phyloP scores from a whole-genome alignment of 768 basidiomycete species.

The Rickenella mellea region DNA sequence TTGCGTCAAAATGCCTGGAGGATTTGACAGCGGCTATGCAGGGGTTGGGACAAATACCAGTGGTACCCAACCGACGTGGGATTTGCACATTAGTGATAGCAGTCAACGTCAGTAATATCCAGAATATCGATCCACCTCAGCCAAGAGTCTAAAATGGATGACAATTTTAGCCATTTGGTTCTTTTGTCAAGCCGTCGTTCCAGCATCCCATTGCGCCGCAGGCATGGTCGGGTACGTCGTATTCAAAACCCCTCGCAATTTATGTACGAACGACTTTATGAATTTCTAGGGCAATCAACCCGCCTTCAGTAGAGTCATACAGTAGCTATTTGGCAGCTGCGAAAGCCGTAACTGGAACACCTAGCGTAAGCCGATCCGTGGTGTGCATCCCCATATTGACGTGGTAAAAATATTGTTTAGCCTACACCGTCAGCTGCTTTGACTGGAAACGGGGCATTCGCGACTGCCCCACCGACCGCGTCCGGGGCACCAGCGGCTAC shows the following conservation, averaged over 20 bases:
- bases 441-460: background rate
- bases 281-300: background rate
- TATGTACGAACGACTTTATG: background rate
- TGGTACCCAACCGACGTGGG: background rate
- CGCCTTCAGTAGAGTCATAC: background rate
- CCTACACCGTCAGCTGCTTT: background rate
- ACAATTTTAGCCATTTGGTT: background rate
- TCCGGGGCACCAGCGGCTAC: too few species aligned
- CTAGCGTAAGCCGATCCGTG: background rate
- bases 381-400: background rate
- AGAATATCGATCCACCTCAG: background rate
- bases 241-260: background rate
- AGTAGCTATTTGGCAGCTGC: background rate
- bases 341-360: background rate
- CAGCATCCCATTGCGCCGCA: background rate
- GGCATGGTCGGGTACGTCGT: background rate
- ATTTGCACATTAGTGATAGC: background rate
- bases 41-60: background rate
- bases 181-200: background rate
- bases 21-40: background rate
- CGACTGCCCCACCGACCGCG: background rate
- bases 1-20: background rate
- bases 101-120: too few species aligned
- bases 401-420: background rate
- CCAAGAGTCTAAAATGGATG: background rate